Evolutionary conservation across 176 grass and related monocot species (phyloP).

Genomic region (Carex littledalei): DNA sequence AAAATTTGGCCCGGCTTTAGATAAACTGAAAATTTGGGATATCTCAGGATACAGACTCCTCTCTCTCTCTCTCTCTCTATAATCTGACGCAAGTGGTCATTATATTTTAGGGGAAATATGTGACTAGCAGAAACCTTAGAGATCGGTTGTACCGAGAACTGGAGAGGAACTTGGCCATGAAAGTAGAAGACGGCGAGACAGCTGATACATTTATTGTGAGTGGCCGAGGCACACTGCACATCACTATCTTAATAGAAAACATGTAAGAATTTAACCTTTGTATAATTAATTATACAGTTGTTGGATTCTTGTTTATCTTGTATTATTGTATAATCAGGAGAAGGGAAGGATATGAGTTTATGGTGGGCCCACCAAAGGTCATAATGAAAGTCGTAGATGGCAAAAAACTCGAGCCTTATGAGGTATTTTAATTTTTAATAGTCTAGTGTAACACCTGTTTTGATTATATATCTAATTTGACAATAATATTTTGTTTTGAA

Average conservation of each 20-base stretch:
- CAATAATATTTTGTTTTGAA: constrained; percentile 21
- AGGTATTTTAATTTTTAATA: constrained; percentile 34
- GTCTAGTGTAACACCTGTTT: not conserved
- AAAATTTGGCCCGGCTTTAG: too few species aligned
- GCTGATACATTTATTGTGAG: constrained; percentile 98
- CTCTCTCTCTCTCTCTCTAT: not conserved
- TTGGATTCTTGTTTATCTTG: not conserved
- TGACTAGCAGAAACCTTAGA: constrained; percentile 90
- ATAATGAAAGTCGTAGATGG: constrained; percentile 84
- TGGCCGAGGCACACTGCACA: constrained; percentile 90
- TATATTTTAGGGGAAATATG: constrained; percentile 73
- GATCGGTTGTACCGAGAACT: constrained; percentile 83
- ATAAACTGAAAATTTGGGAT: too few species aligned
- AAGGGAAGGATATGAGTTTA: constrained; percentile 98
- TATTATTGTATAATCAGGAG: constrained; percentile 49
- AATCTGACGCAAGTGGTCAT: not conserved
- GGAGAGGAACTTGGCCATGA: constrained; percentile 95
- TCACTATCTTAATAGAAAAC: constrained; percentile 97
- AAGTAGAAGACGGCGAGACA: constrained; percentile 91
- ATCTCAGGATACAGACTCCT: too few species aligned
- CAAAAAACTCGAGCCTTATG: constrained; percentile 76
- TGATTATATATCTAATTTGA: constrained; percentile 28
- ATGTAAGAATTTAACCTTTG: constrained; percentile 53
- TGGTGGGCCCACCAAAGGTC: constrained; percentile 98
- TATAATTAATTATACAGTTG: not conserved